Percentiles rank a stretch among this genome's conserved stretches.
These are phyloP conservation scores for Candida montana DNA, from an alignment of 805 yeast genomes.

Conservation along the genomic window DNA sequence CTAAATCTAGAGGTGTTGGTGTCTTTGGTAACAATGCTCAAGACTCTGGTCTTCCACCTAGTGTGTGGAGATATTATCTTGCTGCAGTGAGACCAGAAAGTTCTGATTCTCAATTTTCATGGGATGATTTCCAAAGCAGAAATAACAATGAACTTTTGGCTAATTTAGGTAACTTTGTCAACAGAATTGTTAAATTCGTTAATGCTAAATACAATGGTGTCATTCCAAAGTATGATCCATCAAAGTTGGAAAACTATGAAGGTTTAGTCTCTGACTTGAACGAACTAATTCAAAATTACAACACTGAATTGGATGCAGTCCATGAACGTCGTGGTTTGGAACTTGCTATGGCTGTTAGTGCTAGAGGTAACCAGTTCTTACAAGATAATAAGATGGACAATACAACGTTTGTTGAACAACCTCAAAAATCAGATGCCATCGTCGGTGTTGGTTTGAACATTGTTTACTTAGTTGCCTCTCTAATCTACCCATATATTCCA, in stretches of 20 bases:
- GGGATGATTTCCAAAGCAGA: conserved; percentile 92
- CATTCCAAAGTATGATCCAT: conserved; percentile 59
- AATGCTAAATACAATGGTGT: conserved; percentile 90
- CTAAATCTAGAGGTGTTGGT: conserved; percentile 96
- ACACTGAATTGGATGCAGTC: conserved; percentile 68
- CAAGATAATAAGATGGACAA: conserved; percentile 96
- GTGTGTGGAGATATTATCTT: conserved; percentile 97
- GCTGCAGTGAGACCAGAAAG: conserved; percentile 92
- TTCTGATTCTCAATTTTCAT: conserved; percentile 93
- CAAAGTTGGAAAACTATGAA: conserved; percentile 43
- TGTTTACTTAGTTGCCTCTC: conserved; percentile 77
- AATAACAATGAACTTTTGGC: conserved; percentile 93
- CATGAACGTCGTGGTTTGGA: conserved; percentile 88
- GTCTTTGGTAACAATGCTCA: conserved; percentile 97
- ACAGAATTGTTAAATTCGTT: conserved; percentile 86
- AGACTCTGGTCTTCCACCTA: conserved; percentile 84
- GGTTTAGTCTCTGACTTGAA: conserved; percentile 53
- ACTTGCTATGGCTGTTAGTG: conserved; percentile 82
- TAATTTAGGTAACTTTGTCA: conserved; percentile 93
- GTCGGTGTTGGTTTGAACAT: conserved; percentile 88
- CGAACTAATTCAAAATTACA: conserved; percentile 53
- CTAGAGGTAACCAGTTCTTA: conserved; percentile 91
- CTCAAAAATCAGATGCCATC: conserved; percentile 84
- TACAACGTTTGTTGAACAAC: conserved; percentile 65
- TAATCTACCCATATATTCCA: conserved; percentile 89